Conservation (phyloP, 768 basidiomycete genomes). For the Baorangia bicolor region DNA sequence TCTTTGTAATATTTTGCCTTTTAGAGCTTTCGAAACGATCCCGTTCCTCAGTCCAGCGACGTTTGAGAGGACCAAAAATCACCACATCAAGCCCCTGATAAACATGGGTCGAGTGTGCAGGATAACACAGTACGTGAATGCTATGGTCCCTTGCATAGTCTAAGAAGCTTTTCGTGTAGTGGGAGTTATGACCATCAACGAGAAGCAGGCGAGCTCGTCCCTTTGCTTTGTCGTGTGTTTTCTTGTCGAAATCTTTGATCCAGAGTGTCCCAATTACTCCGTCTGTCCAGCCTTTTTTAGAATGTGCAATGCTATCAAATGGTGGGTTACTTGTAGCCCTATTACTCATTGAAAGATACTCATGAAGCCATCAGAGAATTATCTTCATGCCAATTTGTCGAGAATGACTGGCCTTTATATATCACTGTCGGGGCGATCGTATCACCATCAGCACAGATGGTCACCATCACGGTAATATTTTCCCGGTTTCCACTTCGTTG, state of each 20-base stretch:
- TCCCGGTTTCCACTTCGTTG: slow-evolving; percentile 18
- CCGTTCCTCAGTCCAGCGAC: slow-evolving; percentile 20
- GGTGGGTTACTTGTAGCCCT: no score
- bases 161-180: slow-evolving; percentile 40
- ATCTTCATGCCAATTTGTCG: slow-evolving; percentile 17
- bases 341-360: slow-evolving; percentile 1
- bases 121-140: slow-evolving; percentile 46
- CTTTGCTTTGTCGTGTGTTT: slow-evolving; percentile 34
- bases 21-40: not conserved
- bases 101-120: slow-evolving; percentile 20
- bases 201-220: slow-evolving; percentile 34
- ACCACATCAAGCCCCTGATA: slow-evolving; percentile 47
- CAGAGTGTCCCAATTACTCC: slow-evolving; percentile 25
- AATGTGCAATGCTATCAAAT: slow-evolving; percentile 3
- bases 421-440: slow-evolving; percentile 36
- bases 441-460: slow-evolving; percentile 44
- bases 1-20: not conserved
- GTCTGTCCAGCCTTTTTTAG: slow-evolving; percentile 34
- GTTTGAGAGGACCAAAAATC: slow-evolving; percentile 35
- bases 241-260: slow-evolving; percentile 32
- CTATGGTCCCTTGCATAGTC: slow-evolving; percentile 34
- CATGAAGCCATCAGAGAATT: slow-evolving; percentile 18
- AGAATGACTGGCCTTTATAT: slow-evolving; percentile 24
- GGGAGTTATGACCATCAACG: slow-evolving; percentile 48
- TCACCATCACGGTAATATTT: slow-evolving; percentile 31